Evolutionary conservation across 2,329 filamentous ascomycete genomes (phyloP).

Genomic region (Ilyonectria robusta): DNA sequence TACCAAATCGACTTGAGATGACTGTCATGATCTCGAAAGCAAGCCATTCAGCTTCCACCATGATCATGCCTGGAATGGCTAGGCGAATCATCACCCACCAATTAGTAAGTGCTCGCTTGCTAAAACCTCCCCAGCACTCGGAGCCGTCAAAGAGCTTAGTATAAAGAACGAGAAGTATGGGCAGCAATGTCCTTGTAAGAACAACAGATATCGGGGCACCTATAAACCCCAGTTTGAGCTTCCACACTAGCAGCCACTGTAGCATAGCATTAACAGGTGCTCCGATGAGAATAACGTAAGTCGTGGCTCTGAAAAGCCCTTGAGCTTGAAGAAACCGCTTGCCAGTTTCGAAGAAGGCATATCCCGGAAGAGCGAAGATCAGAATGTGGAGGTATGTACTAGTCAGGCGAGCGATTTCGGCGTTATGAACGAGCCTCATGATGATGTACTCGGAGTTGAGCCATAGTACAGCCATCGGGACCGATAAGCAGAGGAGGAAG

Average conservation of each 20-base stretch:
- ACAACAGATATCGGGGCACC: slow-evolving; percentile 86
- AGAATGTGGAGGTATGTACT: slow-evolving; percentile 81
- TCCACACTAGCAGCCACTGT: slow-evolving; percentile 86
- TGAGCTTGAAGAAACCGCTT: slow-evolving; percentile 89
- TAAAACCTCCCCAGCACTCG: slow-evolving; percentile 89
- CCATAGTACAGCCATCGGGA: slow-evolving; percentile 82
- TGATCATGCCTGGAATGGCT: slow-evolving; percentile 88
- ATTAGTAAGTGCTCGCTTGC: slow-evolving; percentile 76
- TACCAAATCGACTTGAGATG: slow-evolving; percentile 82
- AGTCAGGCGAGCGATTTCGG: slow-evolving; percentile 77
- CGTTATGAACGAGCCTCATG: slow-evolving; percentile 61
- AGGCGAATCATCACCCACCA: slow-evolving; percentile 88
- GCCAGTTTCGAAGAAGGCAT: slow-evolving; percentile 81
- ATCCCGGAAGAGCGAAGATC: slow-evolving; percentile 80
- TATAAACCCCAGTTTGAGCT: slow-evolving; percentile 76
- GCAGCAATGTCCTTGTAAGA: slow-evolving; percentile 83
- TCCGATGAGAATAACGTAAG: slow-evolving; percentile 82
- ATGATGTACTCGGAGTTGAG: slow-evolving; percentile 71
- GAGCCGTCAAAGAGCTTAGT: slow-evolving; percentile 80
- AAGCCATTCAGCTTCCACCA: slow-evolving; percentile 94
- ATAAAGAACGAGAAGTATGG: slow-evolving; percentile 82
- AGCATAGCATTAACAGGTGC: slow-evolving; percentile 83
- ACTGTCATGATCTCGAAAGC: slow-evolving; percentile 93
- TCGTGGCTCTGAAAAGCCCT: slow-evolving; percentile 82
- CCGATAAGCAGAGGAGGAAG: slow-evolving; percentile 79